Conservation (phyloP, 2,329 filamentous ascomycete species). For the Epicoccum sorghinum region DNA sequence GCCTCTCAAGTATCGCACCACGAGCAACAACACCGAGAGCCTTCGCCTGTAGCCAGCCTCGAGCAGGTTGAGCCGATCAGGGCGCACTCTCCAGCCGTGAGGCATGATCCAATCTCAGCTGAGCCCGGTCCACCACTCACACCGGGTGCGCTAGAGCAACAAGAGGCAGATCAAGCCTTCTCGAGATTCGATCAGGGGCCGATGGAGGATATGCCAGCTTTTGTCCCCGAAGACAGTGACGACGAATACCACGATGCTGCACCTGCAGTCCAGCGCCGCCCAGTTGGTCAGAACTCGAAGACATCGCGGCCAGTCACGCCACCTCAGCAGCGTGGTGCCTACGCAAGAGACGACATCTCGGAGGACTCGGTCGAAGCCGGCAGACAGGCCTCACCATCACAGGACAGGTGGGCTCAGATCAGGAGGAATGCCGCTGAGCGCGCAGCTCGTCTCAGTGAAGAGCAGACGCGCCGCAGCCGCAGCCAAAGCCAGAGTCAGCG, state of each 20-base stretch:
- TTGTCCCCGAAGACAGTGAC: slow-evolving; percentile 62
- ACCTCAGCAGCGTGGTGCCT: slow-evolving; percentile 25
- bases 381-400: slow-evolving; percentile 48
- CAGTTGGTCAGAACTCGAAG: slow-evolving; percentile 19
- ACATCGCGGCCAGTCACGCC: slow-evolving; percentile 16
- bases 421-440: slow-evolving; percentile 90
- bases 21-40: slow-evolving; percentile 29
- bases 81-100: slow-evolving; percentile 30
- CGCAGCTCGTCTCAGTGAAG: slow-evolving; percentile 70
- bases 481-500: slow-evolving; percentile 62
- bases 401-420: slow-evolving; percentile 95
- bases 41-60: slow-evolving; percentile 30
- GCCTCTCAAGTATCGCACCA: slow-evolving; percentile 34
- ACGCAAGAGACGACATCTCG: slow-evolving; percentile 45
- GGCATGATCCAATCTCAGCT: slow-evolving; percentile 27
- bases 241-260: slow-evolving; percentile 29
- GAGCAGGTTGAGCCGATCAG: slow-evolving; percentile 30
- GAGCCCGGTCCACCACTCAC: slow-evolving; percentile 54
- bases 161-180: slow-evolving; percentile 66
- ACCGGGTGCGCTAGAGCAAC: slow-evolving; percentile 65
- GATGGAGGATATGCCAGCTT: slow-evolving; percentile 83
- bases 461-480: slow-evolving; percentile 63
- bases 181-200: slow-evolving; percentile 87
- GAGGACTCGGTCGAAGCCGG: slow-evolving; percentile 51
- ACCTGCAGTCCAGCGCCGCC: slow-evolving; percentile 33